Evolutionary conservation across 345 rosid species (phyloP), one percentile per base, ranked within the genome.

Genomic region (Citrus medica): DNA sequence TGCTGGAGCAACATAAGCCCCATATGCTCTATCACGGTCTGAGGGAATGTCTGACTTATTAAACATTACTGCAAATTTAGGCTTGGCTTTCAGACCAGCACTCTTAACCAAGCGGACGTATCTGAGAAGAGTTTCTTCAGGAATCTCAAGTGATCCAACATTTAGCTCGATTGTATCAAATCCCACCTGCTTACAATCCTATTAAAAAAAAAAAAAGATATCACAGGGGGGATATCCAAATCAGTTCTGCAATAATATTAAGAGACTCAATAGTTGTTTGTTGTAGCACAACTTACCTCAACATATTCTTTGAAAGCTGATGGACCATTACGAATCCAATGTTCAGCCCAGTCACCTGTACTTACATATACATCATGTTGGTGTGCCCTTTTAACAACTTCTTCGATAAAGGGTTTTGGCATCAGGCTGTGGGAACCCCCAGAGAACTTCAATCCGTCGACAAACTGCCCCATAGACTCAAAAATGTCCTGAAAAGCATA

Each of bases 341-440:
- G 97, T 35, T 94, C 98, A 16, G 97, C 92, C 98, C 98, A 96
- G 60, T 94, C 98, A 7, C 98, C 95, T 0, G 95, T 92, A 71
- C 95, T 94, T 10, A 94, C 99, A 79, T 94, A 94, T 9, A 94
- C 92, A 74, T 90, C 86, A 79, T 94, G 94, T 28, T 88, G 87
- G 78, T 92, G 98, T 68, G 98, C 97, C 88, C 82, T 84, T 68
- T 88, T 84, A 53, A 91, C 88, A 68, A 91, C 92, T 78, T 92
- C 86, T 77, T 87, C 86, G 51, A 96, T 80, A 71, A 87, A 86
- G 19, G 97, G 83, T 83, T 90, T 96, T 0, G 98, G 92, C 87
- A 92, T 88, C 27, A 92, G 86, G 86, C 95, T 91, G 77, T 90
- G 78, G 5, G 99, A 92, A 33, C 97, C 97, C 60, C 95, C 99